A percentile compares a stretch with the other conserved stretches of the same genome.
These are phyloP conservation scores for Urostyla sp. DNA, from an alignment of 73 alveolate species.

Conservation along the genomic window DNA sequence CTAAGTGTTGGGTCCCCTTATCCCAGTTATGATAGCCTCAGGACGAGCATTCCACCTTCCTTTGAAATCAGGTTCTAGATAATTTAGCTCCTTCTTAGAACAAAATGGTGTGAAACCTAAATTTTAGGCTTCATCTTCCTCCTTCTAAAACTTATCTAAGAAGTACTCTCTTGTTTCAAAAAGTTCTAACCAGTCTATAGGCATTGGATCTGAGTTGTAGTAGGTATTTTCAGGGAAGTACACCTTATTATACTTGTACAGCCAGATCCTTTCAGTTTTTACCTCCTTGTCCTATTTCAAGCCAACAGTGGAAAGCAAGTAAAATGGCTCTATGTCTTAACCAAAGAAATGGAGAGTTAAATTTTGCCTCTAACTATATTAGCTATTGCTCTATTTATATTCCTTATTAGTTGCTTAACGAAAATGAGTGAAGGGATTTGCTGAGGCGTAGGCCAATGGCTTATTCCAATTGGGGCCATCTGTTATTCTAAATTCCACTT, in stretches of 20 bases:
- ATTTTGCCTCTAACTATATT: conserved; percentile 51
- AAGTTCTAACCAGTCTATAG: conserved; percentile 88
- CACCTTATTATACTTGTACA: conserved; percentile 70
- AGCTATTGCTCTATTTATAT: conserved; percentile 1
- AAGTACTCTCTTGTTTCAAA: conserved; percentile 60
- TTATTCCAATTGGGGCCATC: conserved; percentile 84
- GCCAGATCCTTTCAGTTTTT: conserved; percentile 76
- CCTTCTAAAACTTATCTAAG: conserved; percentile 24
- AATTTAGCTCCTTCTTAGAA: conserved; percentile 49
- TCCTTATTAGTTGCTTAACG: not conserved
- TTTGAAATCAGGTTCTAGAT: conserved; percentile 41
- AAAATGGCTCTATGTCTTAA: not conserved
- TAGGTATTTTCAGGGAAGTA: conserved; percentile 87
- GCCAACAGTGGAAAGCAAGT: conserved; percentile 44
- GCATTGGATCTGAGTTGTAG: conserved; percentile 84
- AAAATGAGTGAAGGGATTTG: conserved; percentile 54
- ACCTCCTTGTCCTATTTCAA: conserved; percentile 62
- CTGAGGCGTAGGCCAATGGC: conserved; percentile 49
- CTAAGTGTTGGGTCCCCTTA: conserved; percentile 14
- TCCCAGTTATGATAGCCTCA: conserved; percentile 40
- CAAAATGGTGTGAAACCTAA: conserved; percentile 64
- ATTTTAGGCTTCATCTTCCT: conserved; percentile 23
- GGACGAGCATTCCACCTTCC: conserved; percentile 42
- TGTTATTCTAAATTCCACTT: conserved; percentile 80
- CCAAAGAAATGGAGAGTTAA: conserved; percentile 39